Percentiles rank a stretch among this genome's conserved stretches.
phyloP scores from a whole-genome alignment of 148 eudicot species.

The Chenopodium album region DNA sequence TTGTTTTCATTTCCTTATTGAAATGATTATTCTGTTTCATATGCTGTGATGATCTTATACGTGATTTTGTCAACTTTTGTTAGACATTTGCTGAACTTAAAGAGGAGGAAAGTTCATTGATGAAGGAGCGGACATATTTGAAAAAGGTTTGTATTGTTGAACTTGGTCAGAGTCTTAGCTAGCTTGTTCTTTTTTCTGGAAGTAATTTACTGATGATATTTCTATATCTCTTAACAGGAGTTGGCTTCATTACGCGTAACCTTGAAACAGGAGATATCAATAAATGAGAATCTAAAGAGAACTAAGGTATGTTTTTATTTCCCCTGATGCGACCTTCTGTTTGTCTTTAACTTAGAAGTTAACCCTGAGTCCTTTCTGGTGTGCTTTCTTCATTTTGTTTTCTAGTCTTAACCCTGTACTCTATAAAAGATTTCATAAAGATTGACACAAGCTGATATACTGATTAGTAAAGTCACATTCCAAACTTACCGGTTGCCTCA shows the following conservation, averaged over 20 bases:
- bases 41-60: not conserved
- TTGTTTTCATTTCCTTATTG: not conserved
- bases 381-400: not conserved
- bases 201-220: not conserved
- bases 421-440: not conserved
- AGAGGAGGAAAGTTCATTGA: conserved; percentile 50
- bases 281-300: conserved; percentile 55
- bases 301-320: conserved; percentile 44
- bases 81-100: conserved; percentile 64
- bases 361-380: not conserved
- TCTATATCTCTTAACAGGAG: conserved; percentile 36
- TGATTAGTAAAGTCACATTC: not conserved
- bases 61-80: not conserved
- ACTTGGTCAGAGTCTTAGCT: not conserved
- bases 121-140: conserved; percentile 49
- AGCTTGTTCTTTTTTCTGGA: not conserved
- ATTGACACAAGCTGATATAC: not conserved
- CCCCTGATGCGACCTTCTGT: not conserved
- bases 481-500: not conserved
- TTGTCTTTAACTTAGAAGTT: not conserved
- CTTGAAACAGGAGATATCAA: conserved; percentile 40
- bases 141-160: conserved; percentile 13
- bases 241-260: conserved; percentile 42
- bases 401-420: not conserved
- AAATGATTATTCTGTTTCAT: not conserved